Evolutionary conservation across 2,329 filamentous ascomycete genomes (phyloP), one percentile per base, ranked within the genome.

Genomic region (Fusarium sp.): DNA sequence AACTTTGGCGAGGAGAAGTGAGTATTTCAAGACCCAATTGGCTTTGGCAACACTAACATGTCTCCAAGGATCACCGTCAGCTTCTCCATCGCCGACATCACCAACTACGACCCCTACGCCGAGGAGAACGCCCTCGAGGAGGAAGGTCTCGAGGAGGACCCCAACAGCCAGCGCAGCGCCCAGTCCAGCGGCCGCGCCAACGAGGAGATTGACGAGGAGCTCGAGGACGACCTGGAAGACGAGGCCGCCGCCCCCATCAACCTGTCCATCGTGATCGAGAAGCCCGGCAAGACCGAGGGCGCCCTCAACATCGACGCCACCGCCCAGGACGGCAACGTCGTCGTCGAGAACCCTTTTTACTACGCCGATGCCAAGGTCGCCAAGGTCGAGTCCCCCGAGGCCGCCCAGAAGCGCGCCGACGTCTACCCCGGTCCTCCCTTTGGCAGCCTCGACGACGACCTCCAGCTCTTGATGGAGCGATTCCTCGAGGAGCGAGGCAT

Each of bases 401-500:
- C 91, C 81, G 91, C 93, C 76, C 95, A 95, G 88, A 87, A 90
- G 78, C 90, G 94, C 80, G 90, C 93, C 83, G 91, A 92, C 74
- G 85, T 95, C 77, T 99, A 98, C 87, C 92, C 94, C 48, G 97
- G 97, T 66, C 97, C 97, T 71, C 94, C 95, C 65, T 98, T 98
- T 83, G 92, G 92, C 85, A 97, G 94, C 87, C 91, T 99, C 68
- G 97, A 99, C 82, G 95, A 98, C 87, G 96, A 98, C 82, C 90
- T 99, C 52, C 96, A 98, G 88, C 89, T 95, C 64, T 89, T 98
- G 78, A 89, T 98, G 82, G 96, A 98, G 89, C 91, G 93, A 78
- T 99, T 96, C 87, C 90, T 99, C 74, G 95, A 98, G 84, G 97
- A 98, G 89, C 91, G 97, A 78, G 97, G 96, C 75, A 91, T 99